phyloP scores from a whole-genome alignment of 257 asterid species.

The Osmanthus fragrans region DNA sequence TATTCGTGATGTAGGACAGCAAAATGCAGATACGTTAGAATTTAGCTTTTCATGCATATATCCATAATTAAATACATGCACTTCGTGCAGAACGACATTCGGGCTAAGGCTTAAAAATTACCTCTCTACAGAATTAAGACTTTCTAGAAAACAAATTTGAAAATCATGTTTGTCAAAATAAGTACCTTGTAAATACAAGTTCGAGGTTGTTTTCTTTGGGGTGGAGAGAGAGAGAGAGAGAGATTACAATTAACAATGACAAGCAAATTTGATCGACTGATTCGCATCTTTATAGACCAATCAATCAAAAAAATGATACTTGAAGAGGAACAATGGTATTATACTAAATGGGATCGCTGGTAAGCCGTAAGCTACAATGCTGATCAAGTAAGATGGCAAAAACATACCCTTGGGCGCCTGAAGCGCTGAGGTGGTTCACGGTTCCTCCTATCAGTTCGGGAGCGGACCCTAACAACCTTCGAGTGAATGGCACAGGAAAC shows the following conservation, averaged over 20 bases:
- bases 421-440: slow-evolving; percentile 94
- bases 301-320: background rate
- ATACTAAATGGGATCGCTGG: too few relatives aligned
- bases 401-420: slow-evolving; percentile 88
- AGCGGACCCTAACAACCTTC: slow-evolving; percentile 88
- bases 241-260: background rate
- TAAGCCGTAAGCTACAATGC: background rate
- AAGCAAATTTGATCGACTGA: background rate
- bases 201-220: background rate
- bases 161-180: background rate
- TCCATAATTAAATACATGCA: background rate
- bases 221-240: background rate
- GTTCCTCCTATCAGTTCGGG: slow-evolving; percentile 69
- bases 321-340: background rate
- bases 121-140: background rate
- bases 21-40: background rate
- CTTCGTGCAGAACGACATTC: background rate
- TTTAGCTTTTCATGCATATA: background rate
- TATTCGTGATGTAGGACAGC: background rate
- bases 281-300: background rate
- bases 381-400: background rate
- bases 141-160: background rate
- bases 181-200: background rate
- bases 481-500: slow-evolving; percentile 87
- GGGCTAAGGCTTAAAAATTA: background rate